These are phyloP conservation scores for Neofusicoccum laricinum DNA, from an alignment of 2,329 filamentous ascomycete genomes.

Conservation along the genomic window DNA sequence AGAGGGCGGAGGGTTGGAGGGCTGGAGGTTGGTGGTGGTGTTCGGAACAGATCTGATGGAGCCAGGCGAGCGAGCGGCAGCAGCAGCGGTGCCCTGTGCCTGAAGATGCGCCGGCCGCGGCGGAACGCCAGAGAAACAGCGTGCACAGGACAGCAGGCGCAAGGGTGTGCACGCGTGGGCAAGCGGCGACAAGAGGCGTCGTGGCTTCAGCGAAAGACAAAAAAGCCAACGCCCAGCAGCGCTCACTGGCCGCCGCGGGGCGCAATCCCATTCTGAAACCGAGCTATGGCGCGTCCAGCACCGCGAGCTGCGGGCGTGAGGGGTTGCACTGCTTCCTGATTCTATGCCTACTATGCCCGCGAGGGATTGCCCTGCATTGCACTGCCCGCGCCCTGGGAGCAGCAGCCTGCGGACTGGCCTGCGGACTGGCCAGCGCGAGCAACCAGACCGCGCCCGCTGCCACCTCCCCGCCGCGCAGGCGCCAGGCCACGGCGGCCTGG, in stretches of 20 bases:
- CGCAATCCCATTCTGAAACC: slow-evolving; percentile 6
- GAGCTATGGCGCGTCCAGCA: slow-evolving; percentile 3
- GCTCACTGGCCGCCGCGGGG: slow-evolving; percentile 10
- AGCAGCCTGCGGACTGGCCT: background rate
- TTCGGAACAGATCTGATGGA: background rate
- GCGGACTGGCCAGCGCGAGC: background rate
- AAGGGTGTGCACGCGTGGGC: slow-evolving; percentile 1
- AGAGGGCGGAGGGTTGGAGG: background rate
- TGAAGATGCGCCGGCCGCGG: slow-evolving; percentile 4
- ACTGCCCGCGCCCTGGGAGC: background rate
- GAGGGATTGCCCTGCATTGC: slow-evolving; percentile 1
- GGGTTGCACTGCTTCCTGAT: background rate
- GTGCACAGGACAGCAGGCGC: background rate
- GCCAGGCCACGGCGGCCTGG: background rate
- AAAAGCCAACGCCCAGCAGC: background rate
- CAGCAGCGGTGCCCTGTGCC: slow-evolving; percentile 3
- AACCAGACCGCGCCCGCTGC: background rate
- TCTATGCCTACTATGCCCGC: background rate
- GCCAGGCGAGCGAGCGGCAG: background rate
- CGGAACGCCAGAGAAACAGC: slow-evolving; percentile 1
- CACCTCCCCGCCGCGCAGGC: background rate
- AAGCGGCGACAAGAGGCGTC: slow-evolving; percentile 1
- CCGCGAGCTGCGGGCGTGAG: background rate
- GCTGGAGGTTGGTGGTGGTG: background rate
- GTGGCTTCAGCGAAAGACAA: slow-evolving; percentile 12